A percentile compares a stretch with the other conserved stretches of the same genome.
Conservation (phyloP, 768 basidiomycete genomes). For the Lenzites betulinus region DNA sequence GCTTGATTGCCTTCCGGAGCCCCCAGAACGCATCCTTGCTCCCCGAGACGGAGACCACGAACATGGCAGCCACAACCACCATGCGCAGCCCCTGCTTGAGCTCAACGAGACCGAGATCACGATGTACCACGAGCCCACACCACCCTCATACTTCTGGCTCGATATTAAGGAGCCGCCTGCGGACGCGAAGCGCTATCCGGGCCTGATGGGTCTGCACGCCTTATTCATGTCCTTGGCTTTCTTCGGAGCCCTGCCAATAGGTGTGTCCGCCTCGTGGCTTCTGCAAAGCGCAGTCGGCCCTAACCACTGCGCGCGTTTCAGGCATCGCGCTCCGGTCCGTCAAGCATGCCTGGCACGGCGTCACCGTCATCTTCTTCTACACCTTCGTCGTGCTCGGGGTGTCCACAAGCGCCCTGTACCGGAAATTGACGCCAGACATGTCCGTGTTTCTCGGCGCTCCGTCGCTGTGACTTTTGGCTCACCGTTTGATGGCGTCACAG, state of each 20-base stretch:
- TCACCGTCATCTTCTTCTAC: slow-evolving; percentile 67
- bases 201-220: slow-evolving; percentile 74
- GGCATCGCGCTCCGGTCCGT: slow-evolving; percentile 82
- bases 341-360: slow-evolving; percentile 62
- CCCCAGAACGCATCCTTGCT: slow-evolving; percentile 14
- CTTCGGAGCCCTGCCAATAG: slow-evolving; percentile 78
- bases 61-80: slow-evolving; percentile 44
- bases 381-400: slow-evolving; percentile 62
- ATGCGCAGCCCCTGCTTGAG: slow-evolving; percentile 52
- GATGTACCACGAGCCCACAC: slow-evolving; percentile 64
- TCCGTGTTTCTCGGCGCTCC: slow-evolving; percentile 42
- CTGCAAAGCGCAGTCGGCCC: neutral
- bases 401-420: slow-evolving; percentile 68
- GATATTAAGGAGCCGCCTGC: slow-evolving; percentile 63
- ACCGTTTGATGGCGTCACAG: slow-evolving; percentile 38
- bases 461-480: neutral
- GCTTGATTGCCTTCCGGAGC: slow-evolving; percentile 8
- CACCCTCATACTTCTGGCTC: slow-evolving; percentile 80
- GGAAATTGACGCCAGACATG: slow-evolving; percentile 81
- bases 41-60: slow-evolving; percentile 39
- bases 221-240: slow-evolving; percentile 77
- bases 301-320: slow-evolving; percentile 34
- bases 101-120: slow-evolving; percentile 81
- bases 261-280: slow-evolving; percentile 44
- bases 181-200: slow-evolving; percentile 54